Base-by-base conservation (phyloP, 768 basidiomycete genomes). In the Collybiopsis luxurians region DNA sequence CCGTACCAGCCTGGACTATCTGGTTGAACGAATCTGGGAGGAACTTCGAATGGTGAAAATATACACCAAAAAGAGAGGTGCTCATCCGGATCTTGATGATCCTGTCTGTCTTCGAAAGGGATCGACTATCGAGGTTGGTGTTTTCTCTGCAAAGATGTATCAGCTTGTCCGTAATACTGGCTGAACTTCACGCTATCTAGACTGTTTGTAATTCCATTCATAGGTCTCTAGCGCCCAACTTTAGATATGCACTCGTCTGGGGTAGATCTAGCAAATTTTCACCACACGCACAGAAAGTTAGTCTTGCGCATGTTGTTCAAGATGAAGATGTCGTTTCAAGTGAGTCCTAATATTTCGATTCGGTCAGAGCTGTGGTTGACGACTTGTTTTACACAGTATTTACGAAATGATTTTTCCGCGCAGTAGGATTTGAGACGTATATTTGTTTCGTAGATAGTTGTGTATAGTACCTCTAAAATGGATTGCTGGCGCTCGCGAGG, bases 31-130 rank as follows among this genome's bases (percentile, higher is more conserved):
- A 21, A 85, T 91, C 59, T 92, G 88, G 89, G 87, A 86, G 27
- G 83, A 89, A 57, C 79, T 94, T n/a, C 75, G 79, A 52, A 79
- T 92, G 6, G 89, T 89, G 54, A 95, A 95, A 66, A 85, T 99
- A 44, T 99, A 98, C 71, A 99, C 97, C 2, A 99, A 99, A 74
- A 95, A 95, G 69, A 81, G 97, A 43, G 97, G 96, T n/a, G 90
- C 80, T 28, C 90, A 90, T 61, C 95, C 97, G 2, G 97, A 98
- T 69, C 72, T 99, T 12, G 72, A 78, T 1, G 97, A 99, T 70
- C 97, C 97, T 24, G 85, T 98, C 48, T 92, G 90, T 71, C 71
- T 98, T 58, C 81, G 96, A 58, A 89, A 84, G 67, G 97, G 96
- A 0, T 93, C 96, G 2, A 95, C 92, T 3, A 89, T 98, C 50